Percentiles rank a stretch among this genome's conserved stretches.
phyloP scores from a whole-genome alignment of 2,329 filamentous ascomycete species.

The Byssochlamys sp. region DNA sequence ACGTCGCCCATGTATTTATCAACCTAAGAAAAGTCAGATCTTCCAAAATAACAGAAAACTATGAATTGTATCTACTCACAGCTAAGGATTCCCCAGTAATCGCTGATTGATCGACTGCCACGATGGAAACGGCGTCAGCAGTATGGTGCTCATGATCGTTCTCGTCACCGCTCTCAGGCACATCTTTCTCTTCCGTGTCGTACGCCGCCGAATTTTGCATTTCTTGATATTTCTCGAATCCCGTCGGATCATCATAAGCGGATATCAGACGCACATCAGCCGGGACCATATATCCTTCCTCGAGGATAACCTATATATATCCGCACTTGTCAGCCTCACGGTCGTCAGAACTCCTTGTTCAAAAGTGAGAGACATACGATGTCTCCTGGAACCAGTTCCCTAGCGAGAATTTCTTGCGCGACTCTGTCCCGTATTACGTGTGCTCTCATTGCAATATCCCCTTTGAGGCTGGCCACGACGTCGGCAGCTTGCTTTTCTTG shows the following conservation, averaged over 20 bases:
- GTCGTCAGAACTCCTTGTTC: too few relatives aligned
- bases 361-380: conserved; percentile 43
- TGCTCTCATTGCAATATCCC: conserved; percentile 63
- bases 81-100: conserved; percentile 67
- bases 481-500: conserved; percentile 67
- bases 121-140: conserved; percentile 47
- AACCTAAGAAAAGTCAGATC: not conserved
- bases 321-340: conserved; percentile 1
- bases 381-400: conserved; percentile 62
- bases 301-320: conserved; percentile 47
- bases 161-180: conserved; percentile 33
- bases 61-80: conserved; percentile 44
- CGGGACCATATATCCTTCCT: conserved; percentile 59
- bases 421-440: conserved; percentile 54
- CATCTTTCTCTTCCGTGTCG: conserved; percentile 43
- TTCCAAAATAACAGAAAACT: not conserved
- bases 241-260: conserved; percentile 55
- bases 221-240: conserved; percentile 54
- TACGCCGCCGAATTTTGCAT: conserved; percentile 48
- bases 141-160: conserved; percentile 50
- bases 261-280: conserved; percentile 60
- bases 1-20: conserved; percentile 53
- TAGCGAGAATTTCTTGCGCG: conserved; percentile 54
- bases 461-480: conserved; percentile 60
- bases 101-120: conserved; percentile 63